Conservation (phyloP, 352 stramenopile genomes). For the Phytophthora foliorum region DNA sequence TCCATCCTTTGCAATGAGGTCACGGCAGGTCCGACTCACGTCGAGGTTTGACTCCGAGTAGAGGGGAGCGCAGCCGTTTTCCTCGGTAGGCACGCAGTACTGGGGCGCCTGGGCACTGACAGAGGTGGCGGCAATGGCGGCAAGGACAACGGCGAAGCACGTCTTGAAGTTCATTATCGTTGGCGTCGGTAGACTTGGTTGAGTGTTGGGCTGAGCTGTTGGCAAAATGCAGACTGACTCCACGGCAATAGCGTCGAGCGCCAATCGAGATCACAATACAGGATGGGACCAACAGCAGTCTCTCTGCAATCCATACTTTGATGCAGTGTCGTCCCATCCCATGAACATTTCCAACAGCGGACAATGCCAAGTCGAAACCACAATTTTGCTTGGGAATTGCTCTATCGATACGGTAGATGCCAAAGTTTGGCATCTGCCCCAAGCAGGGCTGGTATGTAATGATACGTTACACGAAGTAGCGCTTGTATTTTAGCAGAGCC, state of each 20-base stretch:
- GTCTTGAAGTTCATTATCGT: constrained; percentile 38
- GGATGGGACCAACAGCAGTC: constrained; percentile 26
- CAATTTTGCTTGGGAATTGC: no score
- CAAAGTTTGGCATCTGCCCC: no score
- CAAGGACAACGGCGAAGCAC: constrained; percentile 25
- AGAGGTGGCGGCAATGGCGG: constrained; percentile 18
- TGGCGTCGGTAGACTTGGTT: not conserved
- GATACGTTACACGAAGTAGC: no score
- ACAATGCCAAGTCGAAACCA: no score
- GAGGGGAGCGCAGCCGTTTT: constrained; percentile 11
- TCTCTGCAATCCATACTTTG: constrained; percentile 18
- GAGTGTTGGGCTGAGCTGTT: constrained; percentile 2
- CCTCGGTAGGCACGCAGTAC: constrained; percentile 21
- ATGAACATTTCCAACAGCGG: constrained; percentile 17
- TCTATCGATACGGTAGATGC: no score
- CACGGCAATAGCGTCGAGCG: constrained; percentile 9
- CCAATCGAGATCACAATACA: constrained; percentile 16
- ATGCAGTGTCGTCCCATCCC: constrained; percentile 19
- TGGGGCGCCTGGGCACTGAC: constrained; percentile 14
- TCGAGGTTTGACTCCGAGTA: constrained; percentile 27
- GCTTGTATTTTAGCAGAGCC: no score
- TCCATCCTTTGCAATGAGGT: not conserved
- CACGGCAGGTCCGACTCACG: constrained; percentile 26
- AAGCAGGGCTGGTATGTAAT: no score
- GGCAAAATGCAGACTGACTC: constrained; percentile 36